These are phyloP conservation scores for Coemansia reversa DNA, from an alignment of 192 early-diverging fungal species.

Conservation along the genomic window DNA sequence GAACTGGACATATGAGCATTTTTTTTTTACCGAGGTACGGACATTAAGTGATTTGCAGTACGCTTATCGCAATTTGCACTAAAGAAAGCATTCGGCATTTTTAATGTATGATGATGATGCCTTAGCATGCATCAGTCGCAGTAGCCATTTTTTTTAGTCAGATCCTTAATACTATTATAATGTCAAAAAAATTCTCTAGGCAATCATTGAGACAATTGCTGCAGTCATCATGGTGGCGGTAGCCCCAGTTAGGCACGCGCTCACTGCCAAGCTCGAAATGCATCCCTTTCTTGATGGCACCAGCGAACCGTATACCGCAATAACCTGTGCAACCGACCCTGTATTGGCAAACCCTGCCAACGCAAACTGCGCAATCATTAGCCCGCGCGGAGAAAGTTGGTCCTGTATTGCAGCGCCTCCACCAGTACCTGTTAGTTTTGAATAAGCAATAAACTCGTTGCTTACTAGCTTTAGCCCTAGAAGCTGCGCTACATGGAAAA, in stretches of 20 bases:
- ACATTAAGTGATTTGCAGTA: too few relatives aligned
- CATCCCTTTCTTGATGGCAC: conserved; percentile 71
- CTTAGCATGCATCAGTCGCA: not conserved
- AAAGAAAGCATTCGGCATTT: not conserved
- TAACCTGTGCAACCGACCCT: conserved; percentile 80
- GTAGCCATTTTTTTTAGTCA: too few relatives aligned
- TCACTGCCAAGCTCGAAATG: conserved; percentile 69
- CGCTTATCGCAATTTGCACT: not conserved
- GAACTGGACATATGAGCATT: too few relatives aligned
- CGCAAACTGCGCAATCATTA: conserved; percentile 65
- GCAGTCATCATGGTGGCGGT: conserved; percentile 78
- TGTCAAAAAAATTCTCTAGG: conserved; percentile 9
- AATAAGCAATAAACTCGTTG: conserved; percentile 87
- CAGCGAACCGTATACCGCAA: conserved; percentile 72
- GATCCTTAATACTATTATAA: too few relatives aligned
- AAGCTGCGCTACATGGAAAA: conserved; percentile 61
- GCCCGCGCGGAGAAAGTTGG: conserved; percentile 49
- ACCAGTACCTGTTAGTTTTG: conserved; percentile 22
- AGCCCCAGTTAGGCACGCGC: conserved; percentile 77
- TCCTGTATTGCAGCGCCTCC: conserved; percentile 26
- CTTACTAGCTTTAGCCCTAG: conserved; percentile 73
- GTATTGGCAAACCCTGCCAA: conserved; percentile 88
- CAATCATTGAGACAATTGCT: conserved; percentile 76
- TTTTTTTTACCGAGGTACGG: too few relatives aligned
- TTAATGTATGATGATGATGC: not conserved